phyloP scores from a whole-genome alignment of 345 rosid genomes.

The Eucalyptus fibrosa region DNA sequence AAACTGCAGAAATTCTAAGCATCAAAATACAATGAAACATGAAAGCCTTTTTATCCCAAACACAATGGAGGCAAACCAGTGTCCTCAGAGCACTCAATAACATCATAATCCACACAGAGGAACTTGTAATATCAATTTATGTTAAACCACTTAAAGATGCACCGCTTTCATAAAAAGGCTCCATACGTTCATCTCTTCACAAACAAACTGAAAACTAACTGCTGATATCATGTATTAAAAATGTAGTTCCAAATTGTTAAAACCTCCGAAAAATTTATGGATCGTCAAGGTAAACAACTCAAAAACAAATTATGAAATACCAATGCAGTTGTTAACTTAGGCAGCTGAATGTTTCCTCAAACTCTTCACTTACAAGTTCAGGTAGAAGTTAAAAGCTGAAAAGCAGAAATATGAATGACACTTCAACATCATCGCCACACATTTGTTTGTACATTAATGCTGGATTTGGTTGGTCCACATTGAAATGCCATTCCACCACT shows the following conservation, averaged over 20 bases:
- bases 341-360: neutral
- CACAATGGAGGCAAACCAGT: neutral
- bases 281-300: neutral
- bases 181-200: neutral
- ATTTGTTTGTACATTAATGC: neutral
- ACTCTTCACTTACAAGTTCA: neutral
- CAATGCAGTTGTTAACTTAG: neutral
- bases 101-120: neutral
- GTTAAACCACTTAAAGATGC: neutral
- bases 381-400: neutral
- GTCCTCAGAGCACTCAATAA: neutral
- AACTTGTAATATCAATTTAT: neutral
- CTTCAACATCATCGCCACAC: neutral
- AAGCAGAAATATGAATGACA: neutral
- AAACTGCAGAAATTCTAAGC: neutral
- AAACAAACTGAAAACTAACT: neutral
- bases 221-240: neutral
- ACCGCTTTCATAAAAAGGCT: neutral
- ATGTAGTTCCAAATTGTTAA: neutral
- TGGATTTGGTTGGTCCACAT: neutral
- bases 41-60: neutral
- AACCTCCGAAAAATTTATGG: neutral
- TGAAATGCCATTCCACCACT: neutral
- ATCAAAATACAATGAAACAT: neutral
- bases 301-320: neutral